A percentile compares a stretch with the other conserved stretches of the same genome.
Evolutionary conservation across 2,329 filamentous ascomycete genomes (phyloP).

Genomic region (Myriosclerotinia curreyana): DNA sequence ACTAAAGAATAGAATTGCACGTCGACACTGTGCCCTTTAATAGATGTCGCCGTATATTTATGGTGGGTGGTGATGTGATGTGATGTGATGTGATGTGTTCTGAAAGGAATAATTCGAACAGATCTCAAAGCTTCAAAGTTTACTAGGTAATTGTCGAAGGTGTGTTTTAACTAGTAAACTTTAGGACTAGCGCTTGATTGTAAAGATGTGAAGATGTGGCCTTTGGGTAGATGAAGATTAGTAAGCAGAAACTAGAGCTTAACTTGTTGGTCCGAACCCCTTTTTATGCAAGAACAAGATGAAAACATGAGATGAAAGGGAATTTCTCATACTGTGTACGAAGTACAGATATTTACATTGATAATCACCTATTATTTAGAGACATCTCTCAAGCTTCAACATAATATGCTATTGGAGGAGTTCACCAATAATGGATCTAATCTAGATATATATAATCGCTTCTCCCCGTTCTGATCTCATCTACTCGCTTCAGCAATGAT

Average conservation of each 20-base stretch:
- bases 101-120: conserved; percentile 32
- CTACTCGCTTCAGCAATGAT: too few relatives aligned
- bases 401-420: neutral
- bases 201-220: conserved; percentile 32
- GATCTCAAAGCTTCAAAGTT: conserved; percentile 29
- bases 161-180: conserved; percentile 29
- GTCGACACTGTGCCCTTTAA: conserved; percentile 30
- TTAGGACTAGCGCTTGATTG: conserved; percentile 22
- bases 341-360: too few relatives aligned
- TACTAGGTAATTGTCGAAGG: conserved; percentile 9
- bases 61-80: conserved; percentile 33
- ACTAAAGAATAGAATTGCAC: conserved; percentile 31
- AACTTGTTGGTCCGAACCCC: neutral
- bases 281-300: conserved; percentile 17
- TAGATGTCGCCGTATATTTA: conserved; percentile 30
- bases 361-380: neutral
- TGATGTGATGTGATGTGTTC: conserved; percentile 36
- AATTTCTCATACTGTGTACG: too few relatives aligned
- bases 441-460: neutral
- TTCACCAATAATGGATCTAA: neutral
- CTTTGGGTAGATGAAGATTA: conserved; percentile 23
- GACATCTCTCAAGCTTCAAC: neutral
- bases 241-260: conserved; percentile 1
- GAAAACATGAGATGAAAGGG: too few relatives aligned
- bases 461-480: neutral